Base-by-base conservation (phyloP, 192 early-diverging fungal genomes). In the Backusella parvicylindrica region DNA sequence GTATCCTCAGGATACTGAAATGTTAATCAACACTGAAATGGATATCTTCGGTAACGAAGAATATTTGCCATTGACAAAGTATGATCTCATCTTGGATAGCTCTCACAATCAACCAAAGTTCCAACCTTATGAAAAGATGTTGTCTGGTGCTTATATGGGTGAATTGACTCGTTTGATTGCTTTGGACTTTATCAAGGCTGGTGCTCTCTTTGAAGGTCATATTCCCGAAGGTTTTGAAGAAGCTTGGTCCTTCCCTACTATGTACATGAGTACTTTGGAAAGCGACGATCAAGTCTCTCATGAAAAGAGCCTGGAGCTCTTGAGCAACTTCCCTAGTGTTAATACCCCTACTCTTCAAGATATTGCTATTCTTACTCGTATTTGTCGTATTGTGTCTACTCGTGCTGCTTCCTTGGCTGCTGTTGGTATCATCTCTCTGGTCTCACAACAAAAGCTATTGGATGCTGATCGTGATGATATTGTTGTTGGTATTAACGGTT, bases 21-120 rank as follows among this genome's bases (percentile, higher is more conserved):
- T 99, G 93, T 86, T 97, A 65, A 90, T 99, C 68, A 99, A 98
- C 86, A 98, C 93, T 40, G 97, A 99, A 83, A 96, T 95, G 90
- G 95, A 96, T 74, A 91, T 95, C 71, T 90, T 91, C 83, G 89
- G 89, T 66, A 90, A 92, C 37, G 88, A 87, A 53, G 79, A 78
- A 26, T 91, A 96, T 71, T 83, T 99, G 32, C 95, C 96, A 38
- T 84, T 89, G 72, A 97, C 92, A 68, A 90, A 90, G 79, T 97
- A 95, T 80, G 98, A 99, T 85, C 82, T 85, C 74, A 83, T 86
- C 56, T 87, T 98, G 70, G 95, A 98, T 85, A 83, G 87, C 67
- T 87, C 90, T 60, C 93, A 92, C 33, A 80, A 85, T 53, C 93
- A 95, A 78, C 92, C 94, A 21, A 88, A 90, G 70, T 90, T 92